phyloP scores from a whole-genome alignment of 2,329 filamentous ascomycete genomes.

The Xylaria sp. region DNA sequence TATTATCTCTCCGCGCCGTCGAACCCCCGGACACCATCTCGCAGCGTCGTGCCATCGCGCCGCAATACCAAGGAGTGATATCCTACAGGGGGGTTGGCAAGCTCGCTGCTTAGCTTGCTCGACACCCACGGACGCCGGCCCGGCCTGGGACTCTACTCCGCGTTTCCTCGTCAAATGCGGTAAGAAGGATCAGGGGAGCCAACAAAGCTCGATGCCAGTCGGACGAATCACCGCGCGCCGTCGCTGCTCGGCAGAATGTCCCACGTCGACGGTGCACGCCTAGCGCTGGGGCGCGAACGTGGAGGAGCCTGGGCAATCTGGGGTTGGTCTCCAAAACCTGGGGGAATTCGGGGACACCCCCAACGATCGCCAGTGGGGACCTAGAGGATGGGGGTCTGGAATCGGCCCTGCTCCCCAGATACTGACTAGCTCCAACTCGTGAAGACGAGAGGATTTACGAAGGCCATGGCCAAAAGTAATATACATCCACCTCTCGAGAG shows the following conservation, averaged over 20 bases:
- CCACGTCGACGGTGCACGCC: conserved; percentile 5
- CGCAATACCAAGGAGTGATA: conserved; percentile 17
- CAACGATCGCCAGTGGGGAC: conserved; percentile 2
- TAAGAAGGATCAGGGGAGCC: too few species aligned
- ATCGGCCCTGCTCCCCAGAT: background rate
- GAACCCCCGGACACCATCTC: conserved; percentile 10
- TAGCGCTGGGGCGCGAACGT: conserved; percentile 6
- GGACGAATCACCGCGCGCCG: conserved; percentile 17
- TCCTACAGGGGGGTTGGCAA: conserved; percentile 8
- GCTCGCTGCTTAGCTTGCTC: background rate
- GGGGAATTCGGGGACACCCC: conserved; percentile 16
- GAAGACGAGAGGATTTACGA: background rate
- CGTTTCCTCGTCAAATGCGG: conserved; percentile 5
- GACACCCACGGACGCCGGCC: background rate
- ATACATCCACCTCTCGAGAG: background rate
- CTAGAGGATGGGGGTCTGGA: conserved; percentile 7
- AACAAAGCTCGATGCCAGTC: conserved; percentile 6
- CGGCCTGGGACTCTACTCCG: background rate
- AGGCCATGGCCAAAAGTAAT: too few species aligned
- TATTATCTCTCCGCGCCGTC: conserved; percentile 15
- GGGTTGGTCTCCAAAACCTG: conserved; percentile 21
- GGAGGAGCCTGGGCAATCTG: conserved; percentile 8
- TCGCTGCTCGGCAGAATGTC: conserved; percentile 7
- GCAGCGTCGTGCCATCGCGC: conserved; percentile 10
- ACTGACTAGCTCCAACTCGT: conserved; percentile 13